These are phyloP conservation scores for Inga laurina DNA, from an alignment of 306 rosid genomes.

Conservation along the genomic window DNA sequence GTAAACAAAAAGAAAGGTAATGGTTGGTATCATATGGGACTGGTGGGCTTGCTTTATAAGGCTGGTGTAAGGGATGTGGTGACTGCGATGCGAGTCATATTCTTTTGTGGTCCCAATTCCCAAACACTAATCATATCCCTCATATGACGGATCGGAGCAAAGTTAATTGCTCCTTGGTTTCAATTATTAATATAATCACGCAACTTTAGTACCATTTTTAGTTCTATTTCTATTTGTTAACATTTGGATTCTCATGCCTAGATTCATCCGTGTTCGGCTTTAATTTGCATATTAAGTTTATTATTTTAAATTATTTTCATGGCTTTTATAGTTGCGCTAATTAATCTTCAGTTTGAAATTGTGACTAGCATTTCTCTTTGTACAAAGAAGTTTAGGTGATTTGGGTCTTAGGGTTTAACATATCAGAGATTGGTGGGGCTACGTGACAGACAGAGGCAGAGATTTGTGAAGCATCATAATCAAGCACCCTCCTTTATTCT, in stretches of 20 bases:
- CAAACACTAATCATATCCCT: neutral
- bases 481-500: too few species aligned
- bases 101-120: neutral
- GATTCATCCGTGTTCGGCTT: neutral
- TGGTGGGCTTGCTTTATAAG: neutral
- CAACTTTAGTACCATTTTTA: too few species aligned
- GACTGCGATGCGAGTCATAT: conserved; percentile 12
- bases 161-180: neutral
- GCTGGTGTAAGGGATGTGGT: neutral
- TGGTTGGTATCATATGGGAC: neutral
- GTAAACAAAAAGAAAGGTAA: neutral
- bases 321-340: too few species aligned
- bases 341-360: too few species aligned
- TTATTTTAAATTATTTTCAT: neutral
- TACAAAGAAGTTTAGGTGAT: too few species aligned
- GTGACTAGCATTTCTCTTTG: too few species aligned
- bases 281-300: neutral
- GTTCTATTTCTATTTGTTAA: neutral
- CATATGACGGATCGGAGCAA: neutral
- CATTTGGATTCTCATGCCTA: neutral
- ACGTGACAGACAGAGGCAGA: too few species aligned
- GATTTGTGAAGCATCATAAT: too few species aligned
- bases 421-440: too few species aligned
- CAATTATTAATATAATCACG: too few species aligned
- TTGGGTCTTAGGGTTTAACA: too few species aligned